Evolutionary conservation across 1,284 basidiomycete genomes (phyloP), one percentile per base, ranked within the genome.

Genomic region (Fomitopsis betulina): DNA sequence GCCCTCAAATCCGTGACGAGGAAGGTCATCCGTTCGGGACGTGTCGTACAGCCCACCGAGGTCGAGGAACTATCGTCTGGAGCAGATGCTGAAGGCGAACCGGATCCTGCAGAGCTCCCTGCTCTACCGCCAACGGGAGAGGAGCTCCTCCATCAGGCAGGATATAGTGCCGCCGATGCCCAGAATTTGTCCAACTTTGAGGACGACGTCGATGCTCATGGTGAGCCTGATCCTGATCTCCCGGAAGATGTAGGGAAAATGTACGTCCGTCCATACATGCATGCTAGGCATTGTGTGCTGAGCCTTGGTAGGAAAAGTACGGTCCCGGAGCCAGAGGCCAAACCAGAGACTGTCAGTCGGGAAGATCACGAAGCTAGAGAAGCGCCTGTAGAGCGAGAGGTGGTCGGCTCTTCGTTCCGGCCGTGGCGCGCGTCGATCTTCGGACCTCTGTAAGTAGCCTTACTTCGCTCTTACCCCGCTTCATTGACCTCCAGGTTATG

Each of bases 131-230:
- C 77, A 0, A 75, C 79, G 8, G 75, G 74, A 37, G 68, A 73
- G 33, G 79, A 85, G 60, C 69, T 84, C 33, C 69, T 84, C 47
- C 63, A 75, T 54, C 60, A 81, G 45, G 80, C 80, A 19, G 82
- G 81, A 13, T 63, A 78, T 17, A 67, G 75, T 55, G 49, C 63
- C 13, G 58, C 69, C 27, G 75, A 72, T 40, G 72, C 64, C 2
- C 74, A 75, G 27, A 66, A 62, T 2, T 75, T 86, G 27, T 73
- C 79, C 9, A 83, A 85, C 63, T 87, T 81, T 61, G 83, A 86
- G 58, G 84, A 87, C 8, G 77, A 74, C 40, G 58, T 61, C 7
- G 77, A 74, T 45, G 60, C 62, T 19, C 55, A 63, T 33, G 67
- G 60, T 12, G 67, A 60, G 47, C 60, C 40, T 42, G 62, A 65